Base-by-base conservation (phyloP, 106 monocot genomes). In the Dioscorea alata region DNA sequence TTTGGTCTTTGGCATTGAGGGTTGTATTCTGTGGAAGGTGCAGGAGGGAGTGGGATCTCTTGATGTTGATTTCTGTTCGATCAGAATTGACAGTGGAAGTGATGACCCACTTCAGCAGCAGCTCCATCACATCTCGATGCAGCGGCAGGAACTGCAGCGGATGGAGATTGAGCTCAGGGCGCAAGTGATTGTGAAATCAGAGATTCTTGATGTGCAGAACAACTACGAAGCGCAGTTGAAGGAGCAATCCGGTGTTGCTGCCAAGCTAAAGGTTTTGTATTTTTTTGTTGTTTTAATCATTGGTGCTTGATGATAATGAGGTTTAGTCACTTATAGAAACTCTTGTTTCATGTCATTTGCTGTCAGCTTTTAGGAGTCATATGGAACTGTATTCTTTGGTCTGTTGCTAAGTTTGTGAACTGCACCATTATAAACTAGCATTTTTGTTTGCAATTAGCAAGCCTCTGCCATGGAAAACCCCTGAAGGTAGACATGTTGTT, bases 261-360 rank as follows among this genome's bases (percentile, higher is more conserved):
- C 71, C 4, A 79, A 81, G 25, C 75, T 93, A 6, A 93, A 93
- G 99, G 99, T 99, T 69, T 59, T 72, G 15, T 21, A 31, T 78
- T 8, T 17, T 58, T 17, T 49, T 2, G 42, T 42, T 6, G 42
- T 42, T 42, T 3, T 42, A 2, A 42, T 10, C 6, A 3, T 42
- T 42, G 42, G 42, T 42, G 42, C 6, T 8, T 42, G 10, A 42
- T 10, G 0, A 42, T 10, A 42, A 42, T 10, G 10, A 42, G 6
- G 4, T 42, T 1, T 42, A 42, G 10, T 10, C 42, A 42, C 42
- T 42, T 42, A 10, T 3, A 42, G 42, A 42, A 42, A 42, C 42
- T 6, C 42, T 42, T 42, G 42, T 42, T 42, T 42, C 42, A 6
- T 5, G 4, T 42, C 42, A 42, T 6, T 42, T 42, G 42, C 10